phyloP scores from a whole-genome alignment of 768 basidiomycete species.

The Mycena amicta region DNA sequence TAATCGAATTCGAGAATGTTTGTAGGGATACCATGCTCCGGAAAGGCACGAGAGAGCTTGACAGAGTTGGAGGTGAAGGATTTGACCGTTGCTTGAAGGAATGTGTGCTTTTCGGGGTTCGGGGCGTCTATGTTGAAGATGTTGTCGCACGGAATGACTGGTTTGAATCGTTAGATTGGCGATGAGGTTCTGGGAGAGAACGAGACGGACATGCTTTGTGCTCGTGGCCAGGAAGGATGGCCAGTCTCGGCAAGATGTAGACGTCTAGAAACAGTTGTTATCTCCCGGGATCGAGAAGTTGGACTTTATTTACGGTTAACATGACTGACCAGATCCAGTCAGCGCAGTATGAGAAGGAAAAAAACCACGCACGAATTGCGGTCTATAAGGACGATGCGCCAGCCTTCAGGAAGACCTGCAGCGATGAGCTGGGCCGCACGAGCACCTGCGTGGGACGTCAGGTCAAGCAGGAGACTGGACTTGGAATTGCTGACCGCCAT shows the following conservation, averaged over 20 bases:
- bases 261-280: constrained; percentile 38
- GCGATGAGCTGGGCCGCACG: constrained; percentile 53
- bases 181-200: background rate
- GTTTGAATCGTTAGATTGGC: too few relatives aligned
- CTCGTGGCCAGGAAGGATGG: constrained; percentile 61
- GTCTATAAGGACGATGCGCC: constrained; percentile 61
- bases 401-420: constrained; percentile 48
- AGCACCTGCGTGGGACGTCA: constrained; percentile 36
- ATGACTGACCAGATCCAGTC: constrained; percentile 35
- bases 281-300: background rate
- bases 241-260: constrained; percentile 60
- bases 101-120: constrained; percentile 28
- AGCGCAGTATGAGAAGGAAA: background rate
- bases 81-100: constrained; percentile 49
- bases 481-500: constrained; percentile 23
- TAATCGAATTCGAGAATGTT: constrained; percentile 53
- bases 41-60: constrained; percentile 50
- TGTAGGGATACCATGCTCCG: constrained; percentile 43
- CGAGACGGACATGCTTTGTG: constrained; percentile 60
- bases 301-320: constrained; percentile 42
- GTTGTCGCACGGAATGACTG: constrained; percentile 58
- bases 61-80: constrained; percentile 42
- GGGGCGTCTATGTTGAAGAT: constrained; percentile 38
- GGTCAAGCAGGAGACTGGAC: background rate
- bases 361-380: constrained; percentile 51